phyloP scores from a whole-genome alignment of 495 filamentous ascomycete species.

The Podospora pseudocomata region DNA sequence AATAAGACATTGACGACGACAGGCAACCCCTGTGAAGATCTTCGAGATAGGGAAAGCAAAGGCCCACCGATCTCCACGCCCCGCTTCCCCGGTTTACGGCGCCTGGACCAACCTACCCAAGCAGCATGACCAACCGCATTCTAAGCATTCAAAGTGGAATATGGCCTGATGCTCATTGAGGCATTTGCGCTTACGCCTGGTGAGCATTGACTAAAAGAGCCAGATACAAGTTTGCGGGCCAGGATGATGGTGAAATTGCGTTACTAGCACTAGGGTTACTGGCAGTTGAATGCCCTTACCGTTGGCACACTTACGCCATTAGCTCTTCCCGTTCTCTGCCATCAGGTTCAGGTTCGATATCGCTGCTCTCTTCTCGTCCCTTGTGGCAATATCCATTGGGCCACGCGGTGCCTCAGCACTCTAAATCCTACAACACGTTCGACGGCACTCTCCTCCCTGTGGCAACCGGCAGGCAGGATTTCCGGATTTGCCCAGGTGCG shows the following conservation, averaged over 20 bases:
- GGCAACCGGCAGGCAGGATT: conserved; percentile 2
- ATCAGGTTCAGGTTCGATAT: background rate
- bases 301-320: background rate
- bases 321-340: background rate
- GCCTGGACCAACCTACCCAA: background rate
- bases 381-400: conserved; percentile 2
- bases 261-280: background rate
- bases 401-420: conserved; percentile 28
- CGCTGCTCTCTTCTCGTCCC: background rate
- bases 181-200: background rate
- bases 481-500: background rate
- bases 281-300: background rate
- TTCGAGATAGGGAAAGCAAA: background rate
- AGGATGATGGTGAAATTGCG: background rate
- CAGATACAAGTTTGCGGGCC: background rate
- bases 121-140: background rate
- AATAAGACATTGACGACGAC: background rate
- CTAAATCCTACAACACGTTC: conserved; percentile 26
- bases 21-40: conserved; percentile 7
- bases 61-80: conserved; percentile 1
- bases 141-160: background rate
- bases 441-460: background rate
- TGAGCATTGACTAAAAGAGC: background rate
- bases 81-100: conserved; percentile 24
- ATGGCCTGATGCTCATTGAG: background rate